phyloP scores from a whole-genome alignment of 1,284 basidiomycete genomes.

The Rhodotorula sp. region DNA sequence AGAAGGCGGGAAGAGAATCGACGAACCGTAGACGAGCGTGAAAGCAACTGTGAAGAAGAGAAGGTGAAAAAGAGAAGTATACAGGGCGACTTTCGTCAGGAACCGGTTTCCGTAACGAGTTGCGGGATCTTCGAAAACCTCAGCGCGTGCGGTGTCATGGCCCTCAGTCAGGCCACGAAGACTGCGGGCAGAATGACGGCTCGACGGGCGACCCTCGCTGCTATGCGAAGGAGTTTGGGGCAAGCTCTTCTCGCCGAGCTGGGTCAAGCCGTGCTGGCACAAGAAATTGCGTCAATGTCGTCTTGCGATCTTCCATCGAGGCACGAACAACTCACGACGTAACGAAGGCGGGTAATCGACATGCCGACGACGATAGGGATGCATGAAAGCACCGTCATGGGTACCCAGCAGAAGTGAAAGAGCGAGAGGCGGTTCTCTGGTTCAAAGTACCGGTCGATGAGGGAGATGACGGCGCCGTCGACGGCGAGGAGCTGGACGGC shows the following conservation, averaged over 20 bases:
- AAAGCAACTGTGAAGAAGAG: conserved; percentile 3
- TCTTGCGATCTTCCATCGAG: too few relatives aligned
- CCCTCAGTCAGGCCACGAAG: too few relatives aligned
- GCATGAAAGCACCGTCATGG: conserved; percentile 4
- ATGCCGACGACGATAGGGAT: conserved; percentile 6
- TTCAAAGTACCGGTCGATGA: conserved; percentile 12
- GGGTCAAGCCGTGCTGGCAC: too few relatives aligned
- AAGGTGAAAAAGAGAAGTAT: neutral
- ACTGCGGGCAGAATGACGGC: too few relatives aligned
- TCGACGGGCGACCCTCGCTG: too few relatives aligned
- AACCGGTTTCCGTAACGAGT: neutral
- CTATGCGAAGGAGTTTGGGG: too few relatives aligned
- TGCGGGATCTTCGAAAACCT: neutral
- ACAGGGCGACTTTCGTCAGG: neutral
- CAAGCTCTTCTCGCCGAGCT: too few relatives aligned
- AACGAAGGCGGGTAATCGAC: neutral
- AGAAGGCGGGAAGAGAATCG: too few relatives aligned
- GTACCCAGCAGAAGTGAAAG: conserved; percentile 16
- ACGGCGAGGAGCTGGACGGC: conserved; percentile 14
- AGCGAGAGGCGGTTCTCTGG: conserved; percentile 15
- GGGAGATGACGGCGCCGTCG: conserved; percentile 6
- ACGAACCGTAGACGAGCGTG: neutral
- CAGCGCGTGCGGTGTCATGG: too few relatives aligned
- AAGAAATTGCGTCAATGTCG: too few relatives aligned
- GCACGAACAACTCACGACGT: neutral